phyloP scores from a whole-genome alignment of 805 yeast species.

The Wickerhamomyces alni region DNA sequence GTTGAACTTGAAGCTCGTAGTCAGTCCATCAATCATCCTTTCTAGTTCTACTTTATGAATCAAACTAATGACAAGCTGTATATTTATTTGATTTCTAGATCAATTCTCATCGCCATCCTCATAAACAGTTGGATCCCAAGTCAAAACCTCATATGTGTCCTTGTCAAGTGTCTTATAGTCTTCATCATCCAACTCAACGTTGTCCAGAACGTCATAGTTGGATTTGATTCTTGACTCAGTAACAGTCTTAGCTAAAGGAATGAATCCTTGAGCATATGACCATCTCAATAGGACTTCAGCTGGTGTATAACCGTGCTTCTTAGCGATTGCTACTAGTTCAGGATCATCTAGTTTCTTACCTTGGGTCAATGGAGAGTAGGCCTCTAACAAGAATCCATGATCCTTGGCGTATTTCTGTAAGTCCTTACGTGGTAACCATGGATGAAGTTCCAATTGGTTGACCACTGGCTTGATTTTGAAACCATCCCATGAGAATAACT shows the following conservation, averaged over 20 bases:
- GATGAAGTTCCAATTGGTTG: conserved; percentile 78
- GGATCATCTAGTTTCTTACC: conserved; percentile 55
- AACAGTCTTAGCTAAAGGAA: conserved; percentile 65
- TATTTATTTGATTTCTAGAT: too few species aligned
- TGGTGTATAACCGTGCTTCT: conserved; percentile 41
- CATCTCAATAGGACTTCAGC: conserved; percentile 68
- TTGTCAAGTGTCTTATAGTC: conserved; percentile 38
- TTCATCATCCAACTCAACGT: conserved; percentile 33
- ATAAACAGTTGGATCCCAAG: conserved; percentile 45
- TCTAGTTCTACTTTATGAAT: too few species aligned
- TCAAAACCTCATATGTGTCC: conserved; percentile 55
- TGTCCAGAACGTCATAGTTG: conserved; percentile 51
- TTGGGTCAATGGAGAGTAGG: conserved; percentile 74
- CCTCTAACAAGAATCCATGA: conserved; percentile 57
- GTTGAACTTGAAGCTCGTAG: background rate
- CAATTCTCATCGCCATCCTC: background rate
- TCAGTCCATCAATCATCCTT: background rate
- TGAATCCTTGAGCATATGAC: conserved; percentile 66
- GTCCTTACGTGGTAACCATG: conserved; percentile 69
- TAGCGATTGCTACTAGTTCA: conserved; percentile 41
- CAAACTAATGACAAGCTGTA: too few species aligned
- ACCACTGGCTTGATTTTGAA: conserved; percentile 56
- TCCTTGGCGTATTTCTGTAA: conserved; percentile 54
- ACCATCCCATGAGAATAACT: conserved; percentile 51
- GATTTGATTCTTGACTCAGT: conserved; percentile 43